phyloP scores from a whole-genome alignment of 2,329 filamentous ascomycete genomes.

The Chlorencoelia australis region DNA sequence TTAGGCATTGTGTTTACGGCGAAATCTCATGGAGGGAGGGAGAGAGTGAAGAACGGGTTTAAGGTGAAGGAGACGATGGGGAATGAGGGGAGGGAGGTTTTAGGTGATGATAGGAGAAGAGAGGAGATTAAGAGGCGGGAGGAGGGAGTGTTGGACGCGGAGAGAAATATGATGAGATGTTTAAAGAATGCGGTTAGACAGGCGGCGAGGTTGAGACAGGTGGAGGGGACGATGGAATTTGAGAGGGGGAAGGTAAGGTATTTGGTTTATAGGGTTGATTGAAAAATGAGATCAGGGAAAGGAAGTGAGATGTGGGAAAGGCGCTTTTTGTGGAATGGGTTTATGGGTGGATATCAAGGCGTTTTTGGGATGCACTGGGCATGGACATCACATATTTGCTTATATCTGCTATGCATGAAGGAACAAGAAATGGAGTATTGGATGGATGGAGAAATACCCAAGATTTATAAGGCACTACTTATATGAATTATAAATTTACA shows the following conservation, averaged over 20 bases:
- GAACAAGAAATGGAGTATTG: too few species aligned
- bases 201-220: constrained; percentile 10
- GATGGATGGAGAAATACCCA: too few species aligned
- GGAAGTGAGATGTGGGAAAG: not conserved
- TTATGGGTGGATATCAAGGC: not conserved
- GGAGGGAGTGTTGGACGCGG: not conserved
- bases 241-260: constrained; percentile 15
- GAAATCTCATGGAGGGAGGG: not conserved
- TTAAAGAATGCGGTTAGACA: constrained; percentile 11
- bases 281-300: constrained; percentile 1
- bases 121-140: too few species aligned
- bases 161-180: constrained; percentile 7
- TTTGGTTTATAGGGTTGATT: constrained; percentile 21
- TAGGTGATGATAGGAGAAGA: not conserved
- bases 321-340: not conserved
- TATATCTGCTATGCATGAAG: too few species aligned
- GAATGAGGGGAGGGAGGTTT: not conserved
- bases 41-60: not conserved
- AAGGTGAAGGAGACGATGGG: not conserved
- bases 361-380: not conserved
- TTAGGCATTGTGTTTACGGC: constrained; percentile 4
- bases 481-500: too few species aligned
- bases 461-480: too few species aligned
- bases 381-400: too few species aligned
- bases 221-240: constrained; percentile 17